Conservation (phyloP, 2,329 filamentous ascomycete species). For the Aureobasidium sp. region DNA sequence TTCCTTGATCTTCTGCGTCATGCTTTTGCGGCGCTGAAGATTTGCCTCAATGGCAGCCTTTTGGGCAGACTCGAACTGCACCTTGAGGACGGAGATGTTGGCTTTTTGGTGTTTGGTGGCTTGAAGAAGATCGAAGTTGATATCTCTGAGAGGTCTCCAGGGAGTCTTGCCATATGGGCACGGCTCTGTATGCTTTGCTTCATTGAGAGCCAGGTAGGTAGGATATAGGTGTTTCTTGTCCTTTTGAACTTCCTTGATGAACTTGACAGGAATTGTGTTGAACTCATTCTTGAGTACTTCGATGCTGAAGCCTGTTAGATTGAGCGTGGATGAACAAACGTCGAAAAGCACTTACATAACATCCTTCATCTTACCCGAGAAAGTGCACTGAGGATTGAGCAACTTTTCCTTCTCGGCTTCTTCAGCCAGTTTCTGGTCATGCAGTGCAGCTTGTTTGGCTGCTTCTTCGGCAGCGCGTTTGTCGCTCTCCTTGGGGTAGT, state of each 20-base stretch:
- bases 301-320: neutral
- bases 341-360: conserved; percentile 3
- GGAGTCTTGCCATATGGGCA: conserved; percentile 8
- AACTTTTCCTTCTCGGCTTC: conserved; percentile 18
- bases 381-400: neutral
- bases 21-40: conserved; percentile 19
- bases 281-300: conserved; percentile 37
- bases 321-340: neutral
- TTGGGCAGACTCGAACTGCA: conserved; percentile 31
- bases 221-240: conserved; percentile 32
- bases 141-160: neutral
- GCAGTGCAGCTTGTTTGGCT: conserved; percentile 22
- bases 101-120: neutral
- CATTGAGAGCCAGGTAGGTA: conserved; percentile 30
- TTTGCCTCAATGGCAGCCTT: conserved; percentile 20
- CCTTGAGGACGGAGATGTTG: conserved; percentile 18
- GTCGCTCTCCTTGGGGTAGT: conserved; percentile 18
- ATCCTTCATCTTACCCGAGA: conserved; percentile 18
- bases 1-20: conserved; percentile 25
- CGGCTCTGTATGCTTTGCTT: neutral
- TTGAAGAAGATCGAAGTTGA: neutral
- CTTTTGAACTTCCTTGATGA: conserved; percentile 28
- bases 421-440: conserved; percentile 21
- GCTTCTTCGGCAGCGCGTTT: conserved; percentile 23
- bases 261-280: conserved; percentile 29